Evolutionary conservation across 2,329 filamentous ascomycete genomes (phyloP).

Genomic region (Cercospora citrullina): DNA sequence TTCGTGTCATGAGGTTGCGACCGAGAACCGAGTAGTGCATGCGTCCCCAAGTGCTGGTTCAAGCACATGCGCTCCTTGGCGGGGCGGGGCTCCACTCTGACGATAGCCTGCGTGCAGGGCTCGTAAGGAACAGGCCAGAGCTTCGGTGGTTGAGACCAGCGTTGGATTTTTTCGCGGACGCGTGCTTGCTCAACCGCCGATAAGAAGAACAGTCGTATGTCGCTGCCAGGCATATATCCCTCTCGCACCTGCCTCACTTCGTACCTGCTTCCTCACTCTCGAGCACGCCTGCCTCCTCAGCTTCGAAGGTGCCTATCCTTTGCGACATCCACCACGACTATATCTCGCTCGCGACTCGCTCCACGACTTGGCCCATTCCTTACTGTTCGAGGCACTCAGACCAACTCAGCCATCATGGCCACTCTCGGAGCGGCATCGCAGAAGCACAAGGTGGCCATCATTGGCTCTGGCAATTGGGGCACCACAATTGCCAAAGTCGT

Average conservation of each 20-base stretch:
- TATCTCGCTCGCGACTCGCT: neutral
- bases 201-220: neutral
- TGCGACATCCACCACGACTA: neutral
- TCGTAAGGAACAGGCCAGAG: neutral
- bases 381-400: neutral
- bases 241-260: neutral
- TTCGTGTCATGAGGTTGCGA: neutral
- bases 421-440: conserved; percentile 56
- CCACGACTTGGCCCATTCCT: neutral
- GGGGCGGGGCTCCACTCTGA: neutral
- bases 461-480: conserved; percentile 98
- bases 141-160: neutral
- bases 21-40: neutral
- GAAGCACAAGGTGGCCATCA: conserved; percentile 89
- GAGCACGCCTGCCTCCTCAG: neutral
- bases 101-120: neutral
- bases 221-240: neutral
- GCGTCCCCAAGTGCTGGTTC: neutral
- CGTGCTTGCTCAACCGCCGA: neutral
- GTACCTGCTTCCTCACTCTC: neutral
- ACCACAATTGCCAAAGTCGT: conserved; percentile 97
- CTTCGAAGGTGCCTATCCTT: neutral
- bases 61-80: neutral
- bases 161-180: neutral
- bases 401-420: conserved; percentile 43